A percentile compares a stretch with the other conserved stretches of the same genome.
phyloP scores from a whole-genome alignment of 2,329 filamentous ascomycete genomes.

The Penicillium thymicola region DNA sequence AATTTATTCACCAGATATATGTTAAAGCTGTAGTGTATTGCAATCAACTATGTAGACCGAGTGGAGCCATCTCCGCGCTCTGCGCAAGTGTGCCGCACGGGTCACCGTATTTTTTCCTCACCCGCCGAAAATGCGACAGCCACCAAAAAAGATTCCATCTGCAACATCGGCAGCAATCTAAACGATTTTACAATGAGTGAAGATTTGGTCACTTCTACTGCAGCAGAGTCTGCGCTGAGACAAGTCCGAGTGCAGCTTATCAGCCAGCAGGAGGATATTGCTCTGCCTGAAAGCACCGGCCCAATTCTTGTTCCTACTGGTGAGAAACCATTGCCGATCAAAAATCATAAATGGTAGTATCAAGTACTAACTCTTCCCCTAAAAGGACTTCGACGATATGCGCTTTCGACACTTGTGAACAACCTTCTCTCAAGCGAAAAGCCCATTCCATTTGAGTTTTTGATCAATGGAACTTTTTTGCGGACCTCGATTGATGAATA shows the following conservation, averaged over 20 bases:
- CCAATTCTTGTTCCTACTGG: slow-evolving; percentile 58
- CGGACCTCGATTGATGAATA: slow-evolving; percentile 88
- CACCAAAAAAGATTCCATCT: slow-evolving; percentile 15
- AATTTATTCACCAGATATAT: neutral
- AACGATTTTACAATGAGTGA: slow-evolving; percentile 25
- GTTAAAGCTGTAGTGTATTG: neutral
- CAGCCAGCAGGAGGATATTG: slow-evolving; percentile 52
- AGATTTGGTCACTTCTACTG: slow-evolving; percentile 16
- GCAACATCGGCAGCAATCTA: slow-evolving; percentile 16
- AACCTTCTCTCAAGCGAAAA: slow-evolving; percentile 56
- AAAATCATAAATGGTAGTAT: neutral
- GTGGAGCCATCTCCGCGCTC: slow-evolving; percentile 32
- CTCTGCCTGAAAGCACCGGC: slow-evolving; percentile 53
- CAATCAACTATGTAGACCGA: neutral
- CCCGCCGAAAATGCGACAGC: slow-evolving; percentile 29
- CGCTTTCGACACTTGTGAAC: slow-evolving; percentile 63
- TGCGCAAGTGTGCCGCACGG: slow-evolving; percentile 42
- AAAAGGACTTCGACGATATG: slow-evolving; percentile 55
- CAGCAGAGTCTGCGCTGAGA: slow-evolving; percentile 32
- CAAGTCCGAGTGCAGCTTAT: slow-evolving; percentile 56
- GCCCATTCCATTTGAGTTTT: slow-evolving; percentile 70
- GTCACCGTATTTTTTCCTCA: slow-evolving; percentile 41
- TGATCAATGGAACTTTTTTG: slow-evolving; percentile 90
- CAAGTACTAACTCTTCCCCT: slow-evolving; percentile 11
- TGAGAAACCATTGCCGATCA: slow-evolving; percentile 30